Evolutionary conservation across 345 rosid genomes (phyloP).

Genomic region (Dipteronia sinensis): DNA sequence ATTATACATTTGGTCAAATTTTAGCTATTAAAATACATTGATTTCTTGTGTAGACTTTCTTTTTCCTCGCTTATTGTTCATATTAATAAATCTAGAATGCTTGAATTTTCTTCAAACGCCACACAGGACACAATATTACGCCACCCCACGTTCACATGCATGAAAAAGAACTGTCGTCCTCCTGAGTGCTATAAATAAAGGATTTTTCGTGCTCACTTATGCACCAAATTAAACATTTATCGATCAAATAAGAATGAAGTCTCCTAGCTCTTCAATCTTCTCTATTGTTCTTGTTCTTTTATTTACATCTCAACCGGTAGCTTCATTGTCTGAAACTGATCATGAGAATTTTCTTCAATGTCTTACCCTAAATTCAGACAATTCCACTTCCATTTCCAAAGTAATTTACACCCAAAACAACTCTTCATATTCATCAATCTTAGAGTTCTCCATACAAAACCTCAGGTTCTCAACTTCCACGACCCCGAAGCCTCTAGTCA

Average conservation of each 20-base stretch:
- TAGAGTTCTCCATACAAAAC: conserved; percentile 12
- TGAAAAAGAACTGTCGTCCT: not conserved
- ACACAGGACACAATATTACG: not conserved
- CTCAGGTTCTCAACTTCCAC: conserved; percentile 9
- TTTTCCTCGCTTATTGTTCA: too few species aligned
- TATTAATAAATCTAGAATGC: not conserved
- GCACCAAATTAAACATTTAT: not conserved
- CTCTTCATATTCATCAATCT: conserved; percentile 14
- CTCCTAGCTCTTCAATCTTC: not conserved
- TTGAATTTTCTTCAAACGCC: too few species aligned
- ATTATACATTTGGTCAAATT: not conserved
- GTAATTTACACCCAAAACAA: conserved; percentile 5
- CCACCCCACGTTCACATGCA: not conserved
- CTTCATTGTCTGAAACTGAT: not conserved
- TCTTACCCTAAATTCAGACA: not conserved
- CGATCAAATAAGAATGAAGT: conserved; percentile 10
- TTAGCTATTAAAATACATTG: not conserved
- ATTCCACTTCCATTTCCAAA: not conserved
- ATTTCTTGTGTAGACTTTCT: not conserved
- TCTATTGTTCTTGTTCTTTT: not conserved
- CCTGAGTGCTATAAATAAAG: not conserved
- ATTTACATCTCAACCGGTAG: not conserved
- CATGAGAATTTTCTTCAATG: conserved; percentile 7
- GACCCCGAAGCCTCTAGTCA: conserved; percentile 18
- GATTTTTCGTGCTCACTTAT: not conserved